Conservation (phyloP, 176 grass and related monocot genomes). For the Dendrocalamus sinicus region DNA sequence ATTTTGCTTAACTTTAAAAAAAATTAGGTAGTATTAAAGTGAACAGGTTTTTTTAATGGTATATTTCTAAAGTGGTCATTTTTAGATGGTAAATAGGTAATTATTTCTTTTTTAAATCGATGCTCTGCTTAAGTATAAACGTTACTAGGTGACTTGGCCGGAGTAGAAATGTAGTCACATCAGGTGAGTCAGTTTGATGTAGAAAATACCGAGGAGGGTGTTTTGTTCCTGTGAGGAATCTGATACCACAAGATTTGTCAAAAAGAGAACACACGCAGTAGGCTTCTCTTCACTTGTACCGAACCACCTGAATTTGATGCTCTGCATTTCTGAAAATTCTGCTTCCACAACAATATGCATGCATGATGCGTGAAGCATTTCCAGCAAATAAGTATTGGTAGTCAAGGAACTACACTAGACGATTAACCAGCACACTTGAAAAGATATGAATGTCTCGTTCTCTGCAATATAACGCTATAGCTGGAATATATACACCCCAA, state of each 20-base stretch:
- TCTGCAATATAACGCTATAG: not conserved
- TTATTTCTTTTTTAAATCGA: too few species aligned
- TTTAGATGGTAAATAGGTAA: too few species aligned
- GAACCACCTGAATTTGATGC: not conserved
- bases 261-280: not conserved
- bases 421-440: not conserved
- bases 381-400: not conserved
- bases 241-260: not conserved
- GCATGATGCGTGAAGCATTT: too few species aligned
- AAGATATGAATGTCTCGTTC: not conserved
- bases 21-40: too few species aligned
- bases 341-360: too few species aligned
- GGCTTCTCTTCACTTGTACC: not conserved
- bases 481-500: not conserved
- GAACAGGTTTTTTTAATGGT: too few species aligned
- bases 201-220: not conserved
- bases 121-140: not conserved
- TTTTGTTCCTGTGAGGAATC: not conserved
- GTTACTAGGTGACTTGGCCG: not conserved
- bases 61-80: too few species aligned
- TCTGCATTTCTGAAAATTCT: not conserved
- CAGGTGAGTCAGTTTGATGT: not conserved
- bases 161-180: not conserved
- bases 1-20: too few species aligned
- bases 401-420: not conserved